phyloP scores from a whole-genome alignment of 2,329 filamentous ascomycete genomes.

The Annulohypoxylon truncatum region DNA sequence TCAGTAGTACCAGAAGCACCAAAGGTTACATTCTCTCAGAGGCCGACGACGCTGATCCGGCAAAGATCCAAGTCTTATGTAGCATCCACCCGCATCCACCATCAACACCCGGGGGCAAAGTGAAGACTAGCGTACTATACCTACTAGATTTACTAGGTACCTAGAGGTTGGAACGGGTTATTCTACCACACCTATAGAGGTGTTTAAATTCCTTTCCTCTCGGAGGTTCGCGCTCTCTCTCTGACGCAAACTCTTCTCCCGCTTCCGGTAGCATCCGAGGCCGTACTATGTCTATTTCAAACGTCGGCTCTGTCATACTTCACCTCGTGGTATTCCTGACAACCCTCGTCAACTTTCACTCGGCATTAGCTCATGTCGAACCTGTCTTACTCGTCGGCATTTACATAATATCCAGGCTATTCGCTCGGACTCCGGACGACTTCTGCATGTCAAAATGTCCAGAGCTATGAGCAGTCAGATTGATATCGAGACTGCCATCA shows the following conservation, averaged over 20 bases:
- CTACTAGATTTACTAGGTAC: neutral
- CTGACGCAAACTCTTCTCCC: slow-evolving; percentile 4
- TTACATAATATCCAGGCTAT: slow-evolving; percentile 62
- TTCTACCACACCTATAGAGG: neutral
- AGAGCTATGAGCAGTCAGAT: slow-evolving; percentile 37
- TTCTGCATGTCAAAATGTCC: slow-evolving; percentile 53
- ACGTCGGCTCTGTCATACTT: slow-evolving; percentile 64
- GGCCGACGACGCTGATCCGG: slow-evolving; percentile 11
- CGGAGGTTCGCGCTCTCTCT: neutral
- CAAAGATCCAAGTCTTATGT: slow-evolving; percentile 29
- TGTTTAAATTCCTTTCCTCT: slow-evolving; percentile 5
- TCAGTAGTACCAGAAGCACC: neutral
- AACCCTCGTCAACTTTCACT: slow-evolving; percentile 64
- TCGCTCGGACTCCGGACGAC: slow-evolving; percentile 61
- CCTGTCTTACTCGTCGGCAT: slow-evolving; percentile 59
- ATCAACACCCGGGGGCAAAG: slow-evolving; percentile 14
- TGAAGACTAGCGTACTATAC: slow-evolving; percentile 11
- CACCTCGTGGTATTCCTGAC: slow-evolving; percentile 65
- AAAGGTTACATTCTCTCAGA: slow-evolving; percentile 1
- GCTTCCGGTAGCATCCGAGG: slow-evolving; percentile 19
- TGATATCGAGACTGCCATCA: slow-evolving; percentile 39
- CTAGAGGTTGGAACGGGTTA: neutral
- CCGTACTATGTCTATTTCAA: slow-evolving; percentile 61
- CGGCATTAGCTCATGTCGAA: slow-evolving; percentile 62
- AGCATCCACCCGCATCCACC: slow-evolving; percentile 20